These are phyloP conservation scores for Phytophthora pisi DNA, from an alignment of 352 stramenopile genomes.

Conservation along the genomic window DNA sequence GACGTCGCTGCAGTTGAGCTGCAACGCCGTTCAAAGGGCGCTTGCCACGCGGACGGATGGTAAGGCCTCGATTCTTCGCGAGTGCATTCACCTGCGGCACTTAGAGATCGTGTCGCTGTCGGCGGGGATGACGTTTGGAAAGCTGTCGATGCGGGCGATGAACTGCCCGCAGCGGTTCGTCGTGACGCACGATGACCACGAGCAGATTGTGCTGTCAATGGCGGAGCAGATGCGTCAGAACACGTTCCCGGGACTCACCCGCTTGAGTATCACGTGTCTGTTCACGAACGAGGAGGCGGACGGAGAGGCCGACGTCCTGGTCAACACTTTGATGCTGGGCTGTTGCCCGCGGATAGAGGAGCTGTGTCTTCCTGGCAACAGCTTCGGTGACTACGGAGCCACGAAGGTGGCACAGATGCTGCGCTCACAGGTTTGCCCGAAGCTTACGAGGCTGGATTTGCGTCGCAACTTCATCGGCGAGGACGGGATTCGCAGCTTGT, in stretches of 20 bases:
- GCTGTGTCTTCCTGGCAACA: constrained; percentile 84
- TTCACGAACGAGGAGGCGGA: constrained; percentile 90
- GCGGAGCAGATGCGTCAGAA: constrained; percentile 66
- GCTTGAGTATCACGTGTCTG: constrained; percentile 76
- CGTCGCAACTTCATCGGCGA: constrained; percentile 89
- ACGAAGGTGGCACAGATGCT: constrained; percentile 86
- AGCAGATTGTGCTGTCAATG: constrained; percentile 83
- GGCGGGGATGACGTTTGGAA: constrained; percentile 82
- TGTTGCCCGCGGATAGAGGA: constrained; percentile 81
- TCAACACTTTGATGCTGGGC: constrained; percentile 81
- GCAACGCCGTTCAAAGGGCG: constrained; percentile 71
- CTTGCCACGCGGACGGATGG: constrained; percentile 44
- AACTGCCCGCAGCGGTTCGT: constrained; percentile 88
- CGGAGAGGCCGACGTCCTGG: constrained; percentile 79
- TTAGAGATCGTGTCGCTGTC: constrained; percentile 84
- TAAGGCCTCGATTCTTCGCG: constrained; percentile 51
- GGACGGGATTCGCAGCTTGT: constrained; percentile 73
- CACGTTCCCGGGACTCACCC: constrained; percentile 59
- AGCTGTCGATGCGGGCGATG: constrained; percentile 83
- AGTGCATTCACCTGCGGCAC: constrained; percentile 69
- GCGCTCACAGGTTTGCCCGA: constrained; percentile 72
- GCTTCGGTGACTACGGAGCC: constrained; percentile 84
- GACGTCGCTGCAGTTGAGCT: constrained; percentile 78
- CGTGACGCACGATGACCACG: constrained; percentile 87
- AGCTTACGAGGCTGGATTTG: constrained; percentile 80